Base-by-base conservation (phyloP, 257 asterid genomes). In the Lantana camara region DNA sequence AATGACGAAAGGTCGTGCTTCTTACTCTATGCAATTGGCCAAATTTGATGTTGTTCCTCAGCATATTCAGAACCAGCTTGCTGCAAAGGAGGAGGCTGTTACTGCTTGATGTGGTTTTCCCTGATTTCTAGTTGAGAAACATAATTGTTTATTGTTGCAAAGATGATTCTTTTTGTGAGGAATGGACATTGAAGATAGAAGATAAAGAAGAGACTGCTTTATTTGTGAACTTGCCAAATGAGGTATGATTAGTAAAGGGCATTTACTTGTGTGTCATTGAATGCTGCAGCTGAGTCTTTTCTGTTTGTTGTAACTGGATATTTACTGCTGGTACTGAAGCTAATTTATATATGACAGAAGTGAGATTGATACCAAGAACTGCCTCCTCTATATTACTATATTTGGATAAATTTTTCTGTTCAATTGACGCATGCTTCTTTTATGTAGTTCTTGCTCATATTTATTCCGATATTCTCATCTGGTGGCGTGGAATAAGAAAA, bases 1-100 rank as follows among this genome's bases (percentile, higher is more conserved):
- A 54, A 87, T 84, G 99, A 90, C 99, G 22, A 94, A 94, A 73
- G 99, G 96, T 0, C 88, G 96, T 10, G 99, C 99, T 44, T 94
- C 99, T 2, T 94, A 94, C 76, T 80, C 89, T 0, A 94, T 94
- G 99, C 99, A 90, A 65, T 72, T 90, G 75, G 96, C 95, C 64
- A 90, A 90, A 59, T 94, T 94, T 54, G 99, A 90, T 2, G 97
- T 94, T 12, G 99, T 94, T 16, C 99, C 99, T 20, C 96, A 84
- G 68, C 96, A 94, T 82, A 94, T 90, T 60, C 99, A 94, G 77
- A 86, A 88, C 72, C 88, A 86, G 83, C 81, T 94, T 9, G 77
- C 99, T 44, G 34, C 85, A 1, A 90, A 94, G 75, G 91, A 86
- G 80, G 95, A 85, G 64, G 58, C 95, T 0, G 89, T 89, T 50